A percentile compares a stretch with the other conserved stretches of the same genome.
Evolutionary conservation across 2,329 filamentous ascomycete genomes (phyloP).

Genomic region (Alternaria consortialis): DNA sequence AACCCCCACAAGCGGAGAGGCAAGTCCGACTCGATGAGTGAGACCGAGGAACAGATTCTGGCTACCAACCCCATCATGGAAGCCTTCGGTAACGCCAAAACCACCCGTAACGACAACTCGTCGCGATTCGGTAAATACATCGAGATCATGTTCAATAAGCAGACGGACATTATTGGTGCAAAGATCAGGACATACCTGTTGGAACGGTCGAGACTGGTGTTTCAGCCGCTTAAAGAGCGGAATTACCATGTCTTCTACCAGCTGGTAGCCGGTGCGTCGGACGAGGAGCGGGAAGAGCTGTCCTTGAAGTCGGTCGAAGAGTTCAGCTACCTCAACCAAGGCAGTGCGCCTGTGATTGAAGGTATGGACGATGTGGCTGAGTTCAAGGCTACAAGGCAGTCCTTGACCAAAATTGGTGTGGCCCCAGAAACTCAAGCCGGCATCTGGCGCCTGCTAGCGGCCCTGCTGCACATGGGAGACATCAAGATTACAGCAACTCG

Average conservation of each 20-base stretch:
- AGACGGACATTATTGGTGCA: constrained; percentile 95
- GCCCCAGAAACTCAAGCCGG: constrained; percentile 75
- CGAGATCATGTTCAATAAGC: constrained; percentile 97
- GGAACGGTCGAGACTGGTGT: constrained; percentile 93
- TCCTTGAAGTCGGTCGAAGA: constrained; percentile 83
- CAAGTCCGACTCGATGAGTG: constrained; percentile 82
- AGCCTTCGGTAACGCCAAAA: constrained; percentile 99
- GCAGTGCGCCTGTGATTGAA: constrained; percentile 87
- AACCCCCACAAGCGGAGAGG: constrained; percentile 84
- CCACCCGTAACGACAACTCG: constrained; percentile 99
- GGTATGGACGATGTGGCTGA: constrained; percentile 96
- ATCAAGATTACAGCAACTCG: constrained; percentile 93
- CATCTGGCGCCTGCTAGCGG: constrained; percentile 90
- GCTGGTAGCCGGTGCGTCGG: constrained; percentile 88
- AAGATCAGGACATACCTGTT: constrained; percentile 96
- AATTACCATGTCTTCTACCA: constrained; percentile 99
- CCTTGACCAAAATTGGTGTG: constrained; percentile 88
- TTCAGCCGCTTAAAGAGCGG: constrained; percentile 95
- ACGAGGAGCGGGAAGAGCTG: constrained; percentile 81
- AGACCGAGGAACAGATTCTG: constrained; percentile 97
- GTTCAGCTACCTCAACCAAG: constrained; percentile 96
- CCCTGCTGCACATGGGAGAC: constrained; percentile 92
- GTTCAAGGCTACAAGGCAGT: constrained; percentile 86
- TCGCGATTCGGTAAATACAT: constrained; percentile 99
- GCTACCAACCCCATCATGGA: constrained; percentile 99